phyloP scores from a whole-genome alignment of 148 eudicot species.

The Amaranthus palmeri region DNA sequence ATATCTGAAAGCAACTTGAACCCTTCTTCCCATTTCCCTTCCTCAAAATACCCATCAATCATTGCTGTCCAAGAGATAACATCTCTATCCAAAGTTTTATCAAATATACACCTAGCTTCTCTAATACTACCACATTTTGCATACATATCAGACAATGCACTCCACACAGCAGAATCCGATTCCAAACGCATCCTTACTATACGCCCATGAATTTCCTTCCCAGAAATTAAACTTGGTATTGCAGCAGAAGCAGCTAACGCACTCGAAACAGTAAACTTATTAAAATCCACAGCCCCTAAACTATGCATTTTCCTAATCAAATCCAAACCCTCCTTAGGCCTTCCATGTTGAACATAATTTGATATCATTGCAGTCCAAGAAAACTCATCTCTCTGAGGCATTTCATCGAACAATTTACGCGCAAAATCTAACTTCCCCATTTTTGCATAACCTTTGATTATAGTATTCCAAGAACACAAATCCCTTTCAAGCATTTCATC shows the following conservation, averaged over 20 bases:
- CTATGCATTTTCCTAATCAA: slow-evolving; percentile 44
- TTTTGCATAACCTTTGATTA: slow-evolving; percentile 48
- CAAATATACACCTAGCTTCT: slow-evolving; percentile 45
- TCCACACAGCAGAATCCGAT: slow-evolving; percentile 55
- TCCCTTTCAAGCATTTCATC: slow-evolving; percentile 45
- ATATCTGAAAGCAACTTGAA: slow-evolving; percentile 37
- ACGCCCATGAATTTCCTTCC: slow-evolving; percentile 61
- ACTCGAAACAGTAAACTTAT: slow-evolving; percentile 49
- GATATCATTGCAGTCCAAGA: slow-evolving; percentile 66
- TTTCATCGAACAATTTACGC: slow-evolving; percentile 42
- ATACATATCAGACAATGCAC: slow-evolving; percentile 57
- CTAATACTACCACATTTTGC: slow-evolving; percentile 52
- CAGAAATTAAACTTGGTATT: slow-evolving; percentile 30
- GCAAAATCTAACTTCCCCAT: slow-evolving; percentile 25
- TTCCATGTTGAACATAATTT: slow-evolving; percentile 39
- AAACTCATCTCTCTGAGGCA: slow-evolving; percentile 49
- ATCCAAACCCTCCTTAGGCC: slow-evolving; percentile 45
- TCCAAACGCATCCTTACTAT: slow-evolving; percentile 47
- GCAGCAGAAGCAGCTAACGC: slow-evolving; percentile 48
- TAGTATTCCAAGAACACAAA: slow-evolving; percentile 51
- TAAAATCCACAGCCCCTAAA: slow-evolving; percentile 28
- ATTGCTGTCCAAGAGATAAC: slow-evolving; percentile 59
- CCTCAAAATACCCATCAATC: slow-evolving; percentile 52
- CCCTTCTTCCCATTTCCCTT: slow-evolving; percentile 49
- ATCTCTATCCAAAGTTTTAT: slow-evolving; percentile 45